phyloP scores from a whole-genome alignment of 1,284 basidiomycete species.

The Boletellus sp. region DNA sequence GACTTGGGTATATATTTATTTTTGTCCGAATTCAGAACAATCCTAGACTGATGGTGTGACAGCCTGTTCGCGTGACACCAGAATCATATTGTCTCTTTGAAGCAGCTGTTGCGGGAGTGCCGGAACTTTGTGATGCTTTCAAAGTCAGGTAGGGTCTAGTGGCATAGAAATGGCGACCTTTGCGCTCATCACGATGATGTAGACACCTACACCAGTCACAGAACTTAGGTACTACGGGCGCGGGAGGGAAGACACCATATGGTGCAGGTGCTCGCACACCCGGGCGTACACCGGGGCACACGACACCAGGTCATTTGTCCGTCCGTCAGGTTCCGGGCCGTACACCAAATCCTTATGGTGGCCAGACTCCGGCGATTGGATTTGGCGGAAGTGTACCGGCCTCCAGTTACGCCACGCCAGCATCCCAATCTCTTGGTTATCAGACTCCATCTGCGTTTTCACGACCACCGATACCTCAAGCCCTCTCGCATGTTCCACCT shows the following conservation, averaged over 20 bases:
- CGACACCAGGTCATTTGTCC: constrained; percentile 73
- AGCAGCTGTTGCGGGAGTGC: constrained; percentile 83
- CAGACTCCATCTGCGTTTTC: constrained; percentile 54
- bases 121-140: constrained; percentile 93
- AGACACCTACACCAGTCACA: constrained; percentile 81
- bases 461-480: constrained; percentile 43
- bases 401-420: constrained; percentile 32
- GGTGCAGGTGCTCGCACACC: constrained; percentile 75
- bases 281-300: constrained; percentile 65
- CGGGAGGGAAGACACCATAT: constrained; percentile 78
- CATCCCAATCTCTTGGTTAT: constrained; percentile 51
- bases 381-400: constrained; percentile 27
- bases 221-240: constrained; percentile 52
- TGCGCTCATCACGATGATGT: constrained; percentile 13
- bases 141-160: constrained; percentile 70
- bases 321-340: constrained; percentile 59
- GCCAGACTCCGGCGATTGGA: constrained; percentile 43
- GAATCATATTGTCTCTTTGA: constrained; percentile 89
- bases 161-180: neutral
- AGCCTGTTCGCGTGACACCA: constrained; percentile 88
- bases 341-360: constrained; percentile 73
- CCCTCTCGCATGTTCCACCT: constrained; percentile 41
- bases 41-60: constrained; percentile 10
- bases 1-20: constrained; percentile 80
- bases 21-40: neutral